phyloP scores from a whole-genome alignment of 2,329 filamentous ascomycete genomes.

The Elsinoe necatrix region DNA sequence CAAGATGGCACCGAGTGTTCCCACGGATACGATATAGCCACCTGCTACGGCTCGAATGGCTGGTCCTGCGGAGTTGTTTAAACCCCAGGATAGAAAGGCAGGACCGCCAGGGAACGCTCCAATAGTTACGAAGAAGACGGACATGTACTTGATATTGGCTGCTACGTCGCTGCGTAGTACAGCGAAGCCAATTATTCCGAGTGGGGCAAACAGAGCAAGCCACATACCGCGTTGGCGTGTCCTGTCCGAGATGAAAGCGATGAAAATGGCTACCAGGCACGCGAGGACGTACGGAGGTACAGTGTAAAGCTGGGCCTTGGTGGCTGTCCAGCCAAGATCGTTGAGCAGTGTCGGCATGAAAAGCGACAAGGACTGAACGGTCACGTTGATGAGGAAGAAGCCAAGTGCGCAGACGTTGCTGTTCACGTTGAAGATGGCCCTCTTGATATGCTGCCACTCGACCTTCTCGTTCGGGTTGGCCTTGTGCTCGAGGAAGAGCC shows the following conservation, averaged over 20 bases:
- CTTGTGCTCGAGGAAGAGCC: slow-evolving; percentile 21
- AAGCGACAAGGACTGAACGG: slow-evolving; percentile 29
- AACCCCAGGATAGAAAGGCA: slow-evolving; percentile 50
- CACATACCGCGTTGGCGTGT: slow-evolving; percentile 20
- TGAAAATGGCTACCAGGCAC: slow-evolving; percentile 26
- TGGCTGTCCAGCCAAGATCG: slow-evolving; percentile 25
- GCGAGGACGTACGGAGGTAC: slow-evolving; percentile 27
- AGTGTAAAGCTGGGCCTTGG: slow-evolving; percentile 24
- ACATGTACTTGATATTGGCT: slow-evolving; percentile 28
- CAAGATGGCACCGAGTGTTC: slow-evolving; percentile 50
- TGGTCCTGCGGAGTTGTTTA: slow-evolving; percentile 49
- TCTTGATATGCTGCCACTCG: slow-evolving; percentile 23
- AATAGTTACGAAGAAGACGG: slow-evolving; percentile 30
- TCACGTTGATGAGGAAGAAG: slow-evolving; percentile 13
- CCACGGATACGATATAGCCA: slow-evolving; percentile 48
- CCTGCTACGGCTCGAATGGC: slow-evolving; percentile 49
- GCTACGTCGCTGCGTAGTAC: slow-evolving; percentile 25
- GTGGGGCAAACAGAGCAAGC: slow-evolving; percentile 2
- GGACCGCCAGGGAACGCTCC: slow-evolving; percentile 52
- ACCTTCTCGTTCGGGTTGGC: slow-evolving; percentile 25
- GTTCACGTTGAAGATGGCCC: slow-evolving; percentile 27
- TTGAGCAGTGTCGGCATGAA: slow-evolving; percentile 43
- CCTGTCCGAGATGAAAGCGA: slow-evolving; percentile 23
- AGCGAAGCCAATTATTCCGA: slow-evolving; percentile 27
- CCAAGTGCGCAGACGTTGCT: slow-evolving; percentile 30